Conservation (phyloP, 768 basidiomycete species). For the Pisolithus marmoratus region DNA sequence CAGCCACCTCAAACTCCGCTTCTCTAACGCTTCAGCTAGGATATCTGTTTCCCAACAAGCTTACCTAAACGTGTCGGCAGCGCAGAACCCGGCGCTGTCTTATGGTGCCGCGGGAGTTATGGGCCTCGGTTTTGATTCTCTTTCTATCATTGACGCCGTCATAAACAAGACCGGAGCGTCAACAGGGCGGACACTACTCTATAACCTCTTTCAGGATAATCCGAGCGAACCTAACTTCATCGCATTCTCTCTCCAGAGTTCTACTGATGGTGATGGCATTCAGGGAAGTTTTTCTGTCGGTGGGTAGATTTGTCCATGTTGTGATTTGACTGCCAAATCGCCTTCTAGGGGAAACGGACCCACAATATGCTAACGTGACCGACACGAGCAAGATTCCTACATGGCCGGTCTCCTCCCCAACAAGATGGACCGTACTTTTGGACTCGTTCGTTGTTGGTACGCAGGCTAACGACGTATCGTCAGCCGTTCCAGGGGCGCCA, state of each 20-base stretch:
- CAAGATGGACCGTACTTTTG: constrained; percentile 71
- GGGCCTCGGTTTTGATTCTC: constrained; percentile 72
- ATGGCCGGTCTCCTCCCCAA: constrained; percentile 60
- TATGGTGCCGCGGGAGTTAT: constrained; percentile 70
- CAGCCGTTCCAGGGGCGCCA: constrained; percentile 51
- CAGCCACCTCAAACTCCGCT: constrained; percentile 1
- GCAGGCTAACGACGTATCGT: constrained; percentile 46
- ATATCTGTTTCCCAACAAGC: constrained; percentile 66
- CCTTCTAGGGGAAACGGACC: constrained; percentile 59
- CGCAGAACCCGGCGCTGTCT: constrained; percentile 66
- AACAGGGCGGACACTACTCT: constrained; percentile 64
- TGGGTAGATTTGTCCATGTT: constrained; percentile 21
- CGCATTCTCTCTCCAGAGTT: constrained; percentile 66
- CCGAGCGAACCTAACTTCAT: constrained; percentile 73
- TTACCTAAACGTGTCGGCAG: constrained; percentile 55
- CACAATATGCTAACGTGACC: constrained; percentile 54
- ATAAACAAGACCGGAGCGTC: constrained; percentile 54
- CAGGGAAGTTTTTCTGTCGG: constrained; percentile 72
- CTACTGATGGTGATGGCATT: constrained; percentile 47
- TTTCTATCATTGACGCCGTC: constrained; percentile 64
- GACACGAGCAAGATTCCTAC: constrained; percentile 59
- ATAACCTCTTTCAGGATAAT: constrained; percentile 70
- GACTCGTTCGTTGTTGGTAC: constrained; percentile 64
- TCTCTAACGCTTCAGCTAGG: constrained; percentile 30
- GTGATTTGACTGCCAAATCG: neutral